These are phyloP conservation scores for Triadica sebifera DNA, from an alignment of 345 rosid genomes.

Conservation along the genomic window DNA sequence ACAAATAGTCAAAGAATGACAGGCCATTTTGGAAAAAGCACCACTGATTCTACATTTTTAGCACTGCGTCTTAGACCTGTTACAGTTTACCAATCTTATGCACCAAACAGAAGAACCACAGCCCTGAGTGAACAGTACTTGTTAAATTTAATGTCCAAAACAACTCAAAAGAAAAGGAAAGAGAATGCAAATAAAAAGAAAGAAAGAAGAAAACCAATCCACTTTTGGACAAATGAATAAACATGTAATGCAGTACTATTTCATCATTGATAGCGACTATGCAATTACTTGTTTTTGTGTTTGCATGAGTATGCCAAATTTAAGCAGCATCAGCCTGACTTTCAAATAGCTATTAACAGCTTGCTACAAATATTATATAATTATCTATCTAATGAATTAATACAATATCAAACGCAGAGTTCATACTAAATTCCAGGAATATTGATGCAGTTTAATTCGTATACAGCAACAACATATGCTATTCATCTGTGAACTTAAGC, in stretches of 20 bases:
- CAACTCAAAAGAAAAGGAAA: too few species aligned
- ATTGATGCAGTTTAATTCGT: not conserved
- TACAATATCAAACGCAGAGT: not conserved
- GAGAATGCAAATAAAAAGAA: not conserved
- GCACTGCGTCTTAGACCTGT: not conserved
- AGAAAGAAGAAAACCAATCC: not conserved
- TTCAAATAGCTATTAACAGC: not conserved
- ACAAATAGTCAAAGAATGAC: conserved; percentile 13
- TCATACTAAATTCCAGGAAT: not conserved
- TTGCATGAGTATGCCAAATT: not conserved
- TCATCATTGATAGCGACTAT: not conserved
- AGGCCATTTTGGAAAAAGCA: conserved; percentile 3
- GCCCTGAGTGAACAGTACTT: not conserved
- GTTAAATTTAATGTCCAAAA: too few species aligned
- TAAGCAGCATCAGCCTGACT: not conserved
- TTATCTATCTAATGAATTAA: not conserved
- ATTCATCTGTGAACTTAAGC: not conserved
- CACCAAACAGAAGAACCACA: not conserved
- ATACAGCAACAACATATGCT: not conserved
- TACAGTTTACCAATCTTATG: not conserved
- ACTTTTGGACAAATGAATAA: not conserved
- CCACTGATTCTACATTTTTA: not conserved
- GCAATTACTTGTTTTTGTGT: not conserved
- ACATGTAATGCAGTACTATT: not conserved
- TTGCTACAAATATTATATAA: not conserved